Conservation (phyloP, 1,284 basidiomycete species). For the Malassezia japonica region DNA sequence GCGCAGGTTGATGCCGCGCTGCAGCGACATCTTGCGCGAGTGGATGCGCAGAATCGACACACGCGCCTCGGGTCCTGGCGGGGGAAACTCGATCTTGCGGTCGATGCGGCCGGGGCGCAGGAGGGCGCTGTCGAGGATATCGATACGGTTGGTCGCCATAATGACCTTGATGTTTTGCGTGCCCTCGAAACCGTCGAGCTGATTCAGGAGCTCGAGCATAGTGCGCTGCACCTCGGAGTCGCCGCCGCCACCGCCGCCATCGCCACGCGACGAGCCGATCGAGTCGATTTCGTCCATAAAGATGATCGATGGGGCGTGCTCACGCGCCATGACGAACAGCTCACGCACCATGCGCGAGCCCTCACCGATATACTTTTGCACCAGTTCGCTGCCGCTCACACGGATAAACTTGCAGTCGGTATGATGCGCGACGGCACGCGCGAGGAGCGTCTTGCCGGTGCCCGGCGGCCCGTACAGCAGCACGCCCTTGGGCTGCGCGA, state of each 20-base stretch:
- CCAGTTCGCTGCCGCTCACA: constrained; percentile 85
- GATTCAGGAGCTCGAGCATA: constrained; percentile 93
- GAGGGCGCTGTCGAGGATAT: constrained; percentile 90
- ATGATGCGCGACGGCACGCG: constrained; percentile 59
- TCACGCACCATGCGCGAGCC: constrained; percentile 71
- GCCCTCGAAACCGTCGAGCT: constrained; percentile 92
- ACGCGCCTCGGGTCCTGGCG: constrained; percentile 91
- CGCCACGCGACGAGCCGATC: constrained; percentile 85
- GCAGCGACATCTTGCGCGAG: constrained; percentile 96
- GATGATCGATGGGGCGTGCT: constrained; percentile 97
- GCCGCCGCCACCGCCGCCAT: constrained; percentile 66
- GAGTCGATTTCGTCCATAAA: constrained; percentile 99
- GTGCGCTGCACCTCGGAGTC: constrained; percentile 97
- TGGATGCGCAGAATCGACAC: constrained; percentile 94
- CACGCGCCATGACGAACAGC: constrained; percentile 95
- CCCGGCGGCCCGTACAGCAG: constrained; percentile 47
- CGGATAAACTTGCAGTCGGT: constrained; percentile 97
- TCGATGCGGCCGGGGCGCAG: constrained; percentile 94
- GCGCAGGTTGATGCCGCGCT: constrained; percentile 91
- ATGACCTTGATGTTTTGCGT: constrained; percentile 98
- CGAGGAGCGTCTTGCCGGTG: constrained; percentile 47
- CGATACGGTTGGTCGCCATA: constrained; percentile 98
- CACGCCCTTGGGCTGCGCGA: constrained; percentile 77
- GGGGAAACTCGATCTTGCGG: constrained; percentile 97
- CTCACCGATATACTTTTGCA: constrained; percentile 98